Evolutionary conservation across 1,284 basidiomycete species (phyloP).

Genomic region (Apiotrichum gracile): DNA sequence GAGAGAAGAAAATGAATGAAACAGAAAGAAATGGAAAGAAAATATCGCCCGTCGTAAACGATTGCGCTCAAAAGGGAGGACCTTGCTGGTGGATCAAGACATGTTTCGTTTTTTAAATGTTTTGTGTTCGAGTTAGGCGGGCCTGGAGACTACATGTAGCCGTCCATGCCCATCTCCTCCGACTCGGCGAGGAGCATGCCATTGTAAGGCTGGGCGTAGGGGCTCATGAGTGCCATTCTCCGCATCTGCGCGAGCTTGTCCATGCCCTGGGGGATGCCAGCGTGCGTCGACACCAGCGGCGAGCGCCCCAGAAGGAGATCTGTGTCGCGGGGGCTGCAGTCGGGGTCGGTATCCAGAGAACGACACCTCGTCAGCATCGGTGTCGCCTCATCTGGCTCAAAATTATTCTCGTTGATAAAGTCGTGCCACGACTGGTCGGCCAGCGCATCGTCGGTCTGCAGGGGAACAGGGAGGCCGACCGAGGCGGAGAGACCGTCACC

Average conservation of each 20-base stretch:
- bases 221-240: conserved; percentile 16
- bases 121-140: no score
- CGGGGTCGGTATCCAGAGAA: conserved; percentile 19
- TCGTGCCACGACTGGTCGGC: conserved; percentile 23
- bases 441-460: conserved; percentile 13
- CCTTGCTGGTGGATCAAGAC: no score
- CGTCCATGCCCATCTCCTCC: conserved; percentile 10
- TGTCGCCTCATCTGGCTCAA: conserved; percentile 20
- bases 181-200: conserved; percentile 17
- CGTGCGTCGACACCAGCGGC: conserved; percentile 12
- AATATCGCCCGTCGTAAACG: background rate
- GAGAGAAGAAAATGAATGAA: background rate
- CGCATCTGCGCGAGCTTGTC: conserved; percentile 13
- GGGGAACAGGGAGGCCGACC: background rate
- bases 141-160: background rate
- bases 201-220: conserved; percentile 17
- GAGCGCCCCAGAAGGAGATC: conserved; percentile 13
- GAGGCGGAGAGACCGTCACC: background rate
- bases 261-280: background rate
- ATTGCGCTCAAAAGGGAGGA: no score
- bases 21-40: background rate
- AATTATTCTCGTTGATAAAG: conserved; percentile 22
- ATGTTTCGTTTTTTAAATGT: no score
- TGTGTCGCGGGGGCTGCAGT: conserved; percentile 17
- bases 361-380: conserved; percentile 17